These are phyloP conservation scores for Camelina laxa DNA, from an alignment of 345 rosid species.

Conservation along the genomic window DNA sequence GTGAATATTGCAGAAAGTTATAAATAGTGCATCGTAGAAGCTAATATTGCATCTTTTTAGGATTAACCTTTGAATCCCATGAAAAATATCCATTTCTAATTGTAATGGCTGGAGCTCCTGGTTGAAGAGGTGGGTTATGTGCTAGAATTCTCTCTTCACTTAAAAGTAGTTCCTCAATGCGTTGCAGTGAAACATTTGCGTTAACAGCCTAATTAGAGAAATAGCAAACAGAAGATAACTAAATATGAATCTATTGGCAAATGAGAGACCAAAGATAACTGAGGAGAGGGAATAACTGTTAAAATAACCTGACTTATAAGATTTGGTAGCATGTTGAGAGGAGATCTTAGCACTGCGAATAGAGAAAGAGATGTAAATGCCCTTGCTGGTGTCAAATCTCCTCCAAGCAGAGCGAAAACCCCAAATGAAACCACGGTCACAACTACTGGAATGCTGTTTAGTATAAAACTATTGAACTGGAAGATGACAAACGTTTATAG, in stretches of 20 bases:
- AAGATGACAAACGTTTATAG: conserved; percentile 27
- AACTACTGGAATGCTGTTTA: conserved; percentile 86
- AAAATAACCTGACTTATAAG: conserved; percentile 75
- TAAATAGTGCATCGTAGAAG: neutral
- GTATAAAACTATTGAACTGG: conserved; percentile 87
- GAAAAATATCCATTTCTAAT: conserved; percentile 86
- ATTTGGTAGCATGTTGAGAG: conserved; percentile 87
- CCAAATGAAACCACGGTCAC: conserved; percentile 93
- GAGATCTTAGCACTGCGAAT: conserved; percentile 76
- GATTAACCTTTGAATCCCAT: conserved; percentile 83
- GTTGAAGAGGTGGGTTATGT: conserved; percentile 81
- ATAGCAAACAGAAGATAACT: neutral
- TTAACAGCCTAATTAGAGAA: conserved; percentile 68
- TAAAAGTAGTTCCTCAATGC: conserved; percentile 81
- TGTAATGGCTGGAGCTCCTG: conserved; percentile 74
- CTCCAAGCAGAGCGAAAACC: conserved; percentile 87
- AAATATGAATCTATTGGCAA: conserved; percentile 11
- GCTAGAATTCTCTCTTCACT: conserved; percentile 80
- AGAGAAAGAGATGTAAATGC: conserved; percentile 98
- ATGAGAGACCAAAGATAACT: conserved; percentile 8
- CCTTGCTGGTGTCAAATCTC: conserved; percentile 90
- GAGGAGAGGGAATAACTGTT: neutral
- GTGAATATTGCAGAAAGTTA: conserved; percentile 5
- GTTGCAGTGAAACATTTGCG: conserved; percentile 90
- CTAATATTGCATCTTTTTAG: conserved; percentile 21